phyloP scores from a whole-genome alignment of 2,329 filamentous ascomycete genomes.

The Aspergillus udagawae region DNA sequence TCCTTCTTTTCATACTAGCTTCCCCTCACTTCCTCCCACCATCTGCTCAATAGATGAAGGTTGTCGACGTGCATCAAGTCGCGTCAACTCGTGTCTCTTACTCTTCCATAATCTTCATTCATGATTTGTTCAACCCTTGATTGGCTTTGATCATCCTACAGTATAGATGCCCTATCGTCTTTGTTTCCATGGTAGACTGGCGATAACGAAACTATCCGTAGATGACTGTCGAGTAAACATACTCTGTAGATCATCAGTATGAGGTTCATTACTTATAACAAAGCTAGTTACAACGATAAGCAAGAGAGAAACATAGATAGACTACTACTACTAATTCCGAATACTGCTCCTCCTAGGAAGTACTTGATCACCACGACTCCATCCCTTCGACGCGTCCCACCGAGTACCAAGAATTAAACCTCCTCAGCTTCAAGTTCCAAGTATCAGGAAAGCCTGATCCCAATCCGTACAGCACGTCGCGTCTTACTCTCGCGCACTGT shows the following conservation, averaged over 20 bases:
- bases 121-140: neutral
- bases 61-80: neutral
- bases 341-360: neutral
- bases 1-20: neutral
- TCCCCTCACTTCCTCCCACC: neutral
- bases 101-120: neutral
- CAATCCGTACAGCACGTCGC: conserved; percentile 8
- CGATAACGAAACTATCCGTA: neutral
- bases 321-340: neutral
- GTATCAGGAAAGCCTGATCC: neutral
- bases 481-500: conserved; percentile 2
- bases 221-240: neutral
- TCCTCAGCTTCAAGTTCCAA: neutral
- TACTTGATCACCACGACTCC: neutral
- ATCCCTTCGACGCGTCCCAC: conserved; percentile 21
- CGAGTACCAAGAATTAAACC: neutral
- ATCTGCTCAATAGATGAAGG: neutral
- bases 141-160: neutral
- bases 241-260: neutral
- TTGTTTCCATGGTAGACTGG: neutral
- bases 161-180: neutral
- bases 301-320: neutral
- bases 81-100: neutral
- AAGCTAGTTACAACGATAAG: neutral
- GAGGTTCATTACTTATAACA: too few relatives aligned